Base-by-base conservation (phyloP, 768 basidiomycete species). In the Kwoniella mangroviensis region DNA sequence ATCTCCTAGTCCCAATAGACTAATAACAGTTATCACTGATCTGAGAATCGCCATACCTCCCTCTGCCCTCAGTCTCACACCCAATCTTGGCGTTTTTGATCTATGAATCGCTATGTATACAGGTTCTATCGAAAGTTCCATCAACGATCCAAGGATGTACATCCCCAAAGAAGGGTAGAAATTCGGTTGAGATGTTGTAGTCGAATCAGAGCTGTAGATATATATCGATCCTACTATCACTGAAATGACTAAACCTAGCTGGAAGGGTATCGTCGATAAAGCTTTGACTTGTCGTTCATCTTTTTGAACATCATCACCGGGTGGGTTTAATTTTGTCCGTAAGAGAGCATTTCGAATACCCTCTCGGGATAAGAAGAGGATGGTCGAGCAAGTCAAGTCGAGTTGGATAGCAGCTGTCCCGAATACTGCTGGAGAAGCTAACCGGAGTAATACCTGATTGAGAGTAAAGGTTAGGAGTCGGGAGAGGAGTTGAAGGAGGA, bases 371-470 rank as follows among this genome's bases (percentile, higher is more conserved):
- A 98, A 86, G 82, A 98, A 98, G 54, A 98, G 86, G 76, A 95
- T 92, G 12, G 94, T 94, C 74, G 90, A 92, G 56, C 92, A 87
- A 26, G 98, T 79, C 28, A 98, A 88, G 81, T 98, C 97, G 83
- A 98, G 94, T 77, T 97, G 95, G 71, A 99, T 91, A 0, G 93
- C 89, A 17, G 93, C 94, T 0, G 92, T 94, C 11, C 96, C 87
- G 79, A 93, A 95, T 15, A 90, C 91, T 42, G 88, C 88, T 0
- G 95, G 94, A 0, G 93, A 90, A 2, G 91, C 90, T 34, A 94
- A 86, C 0, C 93, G 89, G 51, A 98, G 86, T 13, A 98, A 86
- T 0, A 88, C 88, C 82, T 97, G 95, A 83, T 98, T 98, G 26
- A 99, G 86, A 4, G 86, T 79, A 82, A 97, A 99, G 0, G 97